Evolutionary conservation across 1,284 basidiomycete species (phyloP).

Genomic region (Cryptococcus wingfieldii): DNA sequence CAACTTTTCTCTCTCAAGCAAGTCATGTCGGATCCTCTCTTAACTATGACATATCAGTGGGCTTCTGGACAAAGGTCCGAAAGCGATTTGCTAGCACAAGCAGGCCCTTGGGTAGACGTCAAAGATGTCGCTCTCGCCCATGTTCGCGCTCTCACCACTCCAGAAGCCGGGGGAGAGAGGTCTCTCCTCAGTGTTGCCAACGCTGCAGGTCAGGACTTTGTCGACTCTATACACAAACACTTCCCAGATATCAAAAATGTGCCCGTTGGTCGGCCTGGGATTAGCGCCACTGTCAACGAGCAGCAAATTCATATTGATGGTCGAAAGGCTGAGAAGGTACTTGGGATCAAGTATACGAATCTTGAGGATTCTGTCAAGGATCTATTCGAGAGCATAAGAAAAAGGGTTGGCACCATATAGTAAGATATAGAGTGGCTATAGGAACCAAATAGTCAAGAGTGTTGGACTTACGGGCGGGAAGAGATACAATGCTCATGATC

Average conservation of each 20-base stretch:
- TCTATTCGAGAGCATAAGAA: slow-evolving; percentile 31
- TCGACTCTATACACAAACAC: slow-evolving; percentile 25
- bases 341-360: slow-evolving; percentile 36
- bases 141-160: slow-evolving; percentile 54
- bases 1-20: no score
- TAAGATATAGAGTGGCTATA: not conserved
- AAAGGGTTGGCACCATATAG: slow-evolving; percentile 18
- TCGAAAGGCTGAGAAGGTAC: slow-evolving; percentile 31
- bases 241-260: slow-evolving; percentile 32
- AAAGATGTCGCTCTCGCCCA: slow-evolving; percentile 58
- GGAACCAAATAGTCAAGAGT: not conserved
- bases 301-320: slow-evolving; percentile 25
- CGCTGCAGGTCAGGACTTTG: slow-evolving; percentile 33
- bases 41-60: slow-evolving; percentile 43
- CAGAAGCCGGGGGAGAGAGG: slow-evolving; percentile 59
- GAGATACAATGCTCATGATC: no score
- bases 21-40: no score
- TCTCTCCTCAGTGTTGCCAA: slow-evolving; percentile 54
- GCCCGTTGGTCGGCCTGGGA: slow-evolving; percentile 31
- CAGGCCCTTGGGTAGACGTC: slow-evolving; percentile 58
- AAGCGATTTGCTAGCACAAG: slow-evolving; percentile 35
- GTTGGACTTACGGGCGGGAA: not conserved
- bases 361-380: slow-evolving; percentile 32
- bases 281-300: slow-evolving; percentile 19
- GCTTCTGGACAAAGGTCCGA: slow-evolving; percentile 47